Base-by-base conservation (phyloP, 495 filamentous ascomycete genomes). In the Neohortaea acidophila region DNA sequence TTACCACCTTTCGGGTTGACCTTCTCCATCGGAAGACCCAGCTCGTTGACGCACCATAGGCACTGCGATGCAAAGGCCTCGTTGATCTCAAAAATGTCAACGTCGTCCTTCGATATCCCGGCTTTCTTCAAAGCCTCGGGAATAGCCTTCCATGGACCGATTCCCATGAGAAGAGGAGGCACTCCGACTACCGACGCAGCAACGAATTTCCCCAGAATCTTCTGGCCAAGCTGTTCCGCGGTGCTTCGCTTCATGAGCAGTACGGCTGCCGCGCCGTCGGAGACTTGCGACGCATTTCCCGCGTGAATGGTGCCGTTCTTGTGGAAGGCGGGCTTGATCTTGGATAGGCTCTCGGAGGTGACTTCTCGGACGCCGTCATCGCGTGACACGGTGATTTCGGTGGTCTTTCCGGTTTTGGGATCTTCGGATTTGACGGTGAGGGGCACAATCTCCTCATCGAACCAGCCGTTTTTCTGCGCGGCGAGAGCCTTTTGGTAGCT, bases 61-160 rank as follows among this genome's bases (percentile, higher is more conserved):
- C 84, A 94, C 68, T 97, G 89, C 38, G 70, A 78, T 12, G 89
- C 89, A 57, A 97, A 97, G 6, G 89, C 89, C 73, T 97, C 89
- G 68, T 97, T 97, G 69, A 97, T 96, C 74, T 97, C 89, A 56
- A 69, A 97, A 55, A 96, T 81, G 59, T 94, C 91, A 24, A 97
- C 84, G 45, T 96, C 89, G 32, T 87, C 79, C 62, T 81, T 84
- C 46, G 67, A 70, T 44, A 97, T 71, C 28, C 84, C 81, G 2
- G 85, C 80, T 56, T 89, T 86, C 59, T 77, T 67, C 44, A 93
- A 75, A 5, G 82, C 84, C 53, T 85, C 77, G 41, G 89, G 89
- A 57, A 97, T 94, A 21, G 89, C 86, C 58, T 84, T 84, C 79
- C 84, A 93, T 14, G 89, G 89, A 1, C 89, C 89, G 39, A 94